Evolutionary conservation across 768 basidiomycete genomes (phyloP).

Genomic region (Pleurotus tuber-regium): DNA sequence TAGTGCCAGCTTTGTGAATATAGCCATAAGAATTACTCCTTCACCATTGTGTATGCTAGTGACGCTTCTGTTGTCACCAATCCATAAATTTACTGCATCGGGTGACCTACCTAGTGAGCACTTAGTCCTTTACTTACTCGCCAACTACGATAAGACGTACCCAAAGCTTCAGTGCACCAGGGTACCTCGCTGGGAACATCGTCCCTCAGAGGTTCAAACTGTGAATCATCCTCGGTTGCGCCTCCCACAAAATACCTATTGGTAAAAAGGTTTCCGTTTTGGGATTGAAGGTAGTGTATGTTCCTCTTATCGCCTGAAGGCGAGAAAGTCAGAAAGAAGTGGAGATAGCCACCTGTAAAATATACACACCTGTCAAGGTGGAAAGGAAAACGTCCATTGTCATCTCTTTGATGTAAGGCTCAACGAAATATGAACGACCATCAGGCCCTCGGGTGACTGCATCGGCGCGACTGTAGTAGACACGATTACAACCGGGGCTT

Average conservation of each 20-base stretch:
- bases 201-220: slow-evolving; percentile 58
- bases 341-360: background rate
- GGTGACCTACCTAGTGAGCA: slow-evolving; percentile 50
- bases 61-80: slow-evolving; percentile 71
- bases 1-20: background rate
- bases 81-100: slow-evolving; percentile 94
- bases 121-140: background rate
- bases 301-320: slow-evolving; percentile 19
- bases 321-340: background rate
- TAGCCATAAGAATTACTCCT: slow-evolving; percentile 13
- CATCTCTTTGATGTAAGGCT: slow-evolving; percentile 72
- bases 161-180: slow-evolving; percentile 79
- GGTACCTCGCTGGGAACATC: slow-evolving; percentile 67
- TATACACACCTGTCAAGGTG: slow-evolving; percentile 28
- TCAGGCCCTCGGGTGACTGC: slow-evolving; percentile 57
- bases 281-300: slow-evolving; percentile 81
- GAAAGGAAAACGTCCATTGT: slow-evolving; percentile 54
- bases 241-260: slow-evolving; percentile 34
- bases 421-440: slow-evolving; percentile 65
- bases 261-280: slow-evolving; percentile 85
- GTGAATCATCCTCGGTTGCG: slow-evolving; percentile 38
- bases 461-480: slow-evolving; percentile 63
- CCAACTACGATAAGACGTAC: slow-evolving; percentile 36
- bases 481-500: slow-evolving; percentile 12
- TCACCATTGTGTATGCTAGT: slow-evolving; percentile 88